These are phyloP conservation scores for Solanum pimpinellifolium DNA, from an alignment of 257 asterid genomes.

Conservation along the genomic window DNA sequence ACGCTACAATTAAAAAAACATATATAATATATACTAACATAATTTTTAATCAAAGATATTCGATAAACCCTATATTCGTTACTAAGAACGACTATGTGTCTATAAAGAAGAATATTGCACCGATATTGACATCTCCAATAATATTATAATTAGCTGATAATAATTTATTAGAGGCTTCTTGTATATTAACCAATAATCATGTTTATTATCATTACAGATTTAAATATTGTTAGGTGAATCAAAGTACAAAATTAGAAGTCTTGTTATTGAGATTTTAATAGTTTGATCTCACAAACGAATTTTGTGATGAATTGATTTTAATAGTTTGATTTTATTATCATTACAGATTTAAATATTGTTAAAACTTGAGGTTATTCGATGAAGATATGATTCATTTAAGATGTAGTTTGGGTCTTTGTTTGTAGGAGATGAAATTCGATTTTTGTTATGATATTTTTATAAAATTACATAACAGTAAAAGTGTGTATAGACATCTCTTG, in stretches of 20 bases:
- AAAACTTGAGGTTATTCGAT: neutral
- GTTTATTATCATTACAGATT: neutral
- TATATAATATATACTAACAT: no score
- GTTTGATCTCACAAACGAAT: neutral
- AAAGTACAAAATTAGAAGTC: neutral
- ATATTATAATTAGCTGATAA: neutral
- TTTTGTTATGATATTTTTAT: neutral
- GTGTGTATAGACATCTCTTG: no score
- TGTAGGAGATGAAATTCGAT: neutral
- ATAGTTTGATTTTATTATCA: no score
- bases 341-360: no score
- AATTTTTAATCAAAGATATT: no score
- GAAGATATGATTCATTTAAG: neutral
- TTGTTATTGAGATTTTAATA: neutral
- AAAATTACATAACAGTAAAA: no score
- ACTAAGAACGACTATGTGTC: no score
- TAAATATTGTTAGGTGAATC: neutral
- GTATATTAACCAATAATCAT: neutral
- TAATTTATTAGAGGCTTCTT: neutral
- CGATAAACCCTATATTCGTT: neutral
- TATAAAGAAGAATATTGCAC: neutral
- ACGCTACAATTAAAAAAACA: no score
- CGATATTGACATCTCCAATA: neutral
- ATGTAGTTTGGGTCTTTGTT: neutral
- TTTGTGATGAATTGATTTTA: neutral